Conservation (phyloP, 331 rosid species). For the Quercus lobata region DNA sequence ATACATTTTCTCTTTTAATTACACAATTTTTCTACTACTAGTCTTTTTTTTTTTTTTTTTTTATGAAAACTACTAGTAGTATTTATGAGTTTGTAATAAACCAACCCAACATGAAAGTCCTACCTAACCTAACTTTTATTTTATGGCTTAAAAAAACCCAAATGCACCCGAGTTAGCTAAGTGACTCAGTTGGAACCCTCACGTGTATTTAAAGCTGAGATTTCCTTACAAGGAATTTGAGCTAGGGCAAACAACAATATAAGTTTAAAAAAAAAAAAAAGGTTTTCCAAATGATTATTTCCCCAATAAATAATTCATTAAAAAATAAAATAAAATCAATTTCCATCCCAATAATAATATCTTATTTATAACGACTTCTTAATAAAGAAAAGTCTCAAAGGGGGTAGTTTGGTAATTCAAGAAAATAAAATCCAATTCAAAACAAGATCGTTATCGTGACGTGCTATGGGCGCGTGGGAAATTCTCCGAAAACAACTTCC, state of each 20-base stretch:
- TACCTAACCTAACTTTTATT: neutral
- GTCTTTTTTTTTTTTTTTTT: too few species aligned
- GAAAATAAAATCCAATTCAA: neutral
- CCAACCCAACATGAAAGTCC: neutral
- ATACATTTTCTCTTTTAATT: too few species aligned
- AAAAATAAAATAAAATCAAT: too few species aligned
- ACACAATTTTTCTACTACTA: too few species aligned
- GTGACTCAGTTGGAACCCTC: neutral
- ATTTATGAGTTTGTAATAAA: neutral
- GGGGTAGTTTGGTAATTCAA: slow-evolving; percentile 25
- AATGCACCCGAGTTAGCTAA: too few species aligned
- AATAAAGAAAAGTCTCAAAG: neutral
- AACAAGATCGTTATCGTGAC: slow-evolving; percentile 22
- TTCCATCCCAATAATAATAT: neutral
- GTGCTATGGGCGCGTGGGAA: slow-evolving; percentile 29
- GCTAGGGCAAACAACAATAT: neutral
- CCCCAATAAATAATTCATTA: too few species aligned
- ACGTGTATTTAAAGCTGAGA: slow-evolving; percentile 12
- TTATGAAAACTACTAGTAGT: too few species aligned
- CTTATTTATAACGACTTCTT: neutral
- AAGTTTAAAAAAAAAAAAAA: neutral
- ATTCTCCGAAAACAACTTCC: neutral
- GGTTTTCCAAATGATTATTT: neutral
- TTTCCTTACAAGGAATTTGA: neutral
- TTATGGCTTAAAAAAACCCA: too few species aligned